These are phyloP conservation scores for Penicillium verrucosum DNA, from an alignment of 2,329 filamentous ascomycete genomes.

Conservation along the genomic window DNA sequence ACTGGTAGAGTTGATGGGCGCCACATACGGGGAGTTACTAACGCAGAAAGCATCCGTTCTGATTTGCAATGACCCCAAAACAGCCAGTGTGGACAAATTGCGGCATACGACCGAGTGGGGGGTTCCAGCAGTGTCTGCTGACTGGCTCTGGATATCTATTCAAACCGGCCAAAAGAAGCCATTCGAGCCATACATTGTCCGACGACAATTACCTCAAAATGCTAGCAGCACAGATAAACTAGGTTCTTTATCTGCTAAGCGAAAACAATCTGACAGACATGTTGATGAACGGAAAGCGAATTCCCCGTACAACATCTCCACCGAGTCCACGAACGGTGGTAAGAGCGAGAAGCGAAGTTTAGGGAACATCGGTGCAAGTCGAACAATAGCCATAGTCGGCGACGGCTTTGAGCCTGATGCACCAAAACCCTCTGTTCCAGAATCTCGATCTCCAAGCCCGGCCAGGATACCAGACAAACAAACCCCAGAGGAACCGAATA, in stretches of 20 bases:
- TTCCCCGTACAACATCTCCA: not conserved
- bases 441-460: slow-evolving; percentile 26
- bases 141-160: slow-evolving; percentile 85
- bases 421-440: slow-evolving; percentile 20
- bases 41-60: slow-evolving; percentile 70
- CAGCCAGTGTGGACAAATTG: slow-evolving; percentile 67
- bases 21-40: slow-evolving; percentile 74
- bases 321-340: not conserved
- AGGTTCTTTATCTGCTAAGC: slow-evolving; percentile 20
- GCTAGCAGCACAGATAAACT: slow-evolving; percentile 18
- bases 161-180: slow-evolving; percentile 48
- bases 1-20: slow-evolving; percentile 71
- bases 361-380: slow-evolving; percentile 4
- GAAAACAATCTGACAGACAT: slow-evolving; percentile 8
- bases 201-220: slow-evolving; percentile 24
- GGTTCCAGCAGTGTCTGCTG: slow-evolving; percentile 74
- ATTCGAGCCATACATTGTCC: slow-evolving; percentile 47
- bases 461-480: slow-evolving; percentile 8
- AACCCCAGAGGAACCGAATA: slow-evolving; percentile 8
- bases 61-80: slow-evolving; percentile 60
- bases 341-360: not conserved
- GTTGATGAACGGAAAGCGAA: not conserved
- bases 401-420: slow-evolving; percentile 18
- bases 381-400: slow-evolving; percentile 13
- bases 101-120: slow-evolving; percentile 70